Evolutionary conservation across 2,329 filamentous ascomycete species (phyloP).

Genomic region (Aspergillus melleus): DNA sequence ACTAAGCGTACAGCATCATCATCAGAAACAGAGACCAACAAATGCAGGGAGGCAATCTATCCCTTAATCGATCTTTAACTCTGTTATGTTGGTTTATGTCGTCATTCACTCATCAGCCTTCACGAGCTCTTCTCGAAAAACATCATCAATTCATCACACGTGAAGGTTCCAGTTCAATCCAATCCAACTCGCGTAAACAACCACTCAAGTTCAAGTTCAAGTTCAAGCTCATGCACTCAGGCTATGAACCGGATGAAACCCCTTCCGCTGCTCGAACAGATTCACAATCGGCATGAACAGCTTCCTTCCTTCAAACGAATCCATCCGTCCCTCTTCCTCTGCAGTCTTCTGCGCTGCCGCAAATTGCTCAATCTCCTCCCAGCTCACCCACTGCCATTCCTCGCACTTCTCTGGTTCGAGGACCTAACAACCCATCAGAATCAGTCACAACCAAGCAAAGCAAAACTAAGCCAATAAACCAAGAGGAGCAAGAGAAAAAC

Average conservation of each 20-base stretch:
- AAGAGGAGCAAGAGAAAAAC: not conserved
- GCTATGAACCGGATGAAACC: slow-evolving; percentile 5
- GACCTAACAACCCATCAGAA: slow-evolving; percentile 13
- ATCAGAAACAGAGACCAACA: too few species aligned
- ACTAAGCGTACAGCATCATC: too few species aligned
- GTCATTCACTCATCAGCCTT: not conserved
- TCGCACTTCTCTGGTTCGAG: slow-evolving; percentile 56
- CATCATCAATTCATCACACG: too few species aligned
- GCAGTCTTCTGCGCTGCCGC: slow-evolving; percentile 5
- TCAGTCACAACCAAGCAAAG: not conserved
- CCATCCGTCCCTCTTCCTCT: not conserved
- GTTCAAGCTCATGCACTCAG: not conserved
- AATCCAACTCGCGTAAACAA: too few species aligned
- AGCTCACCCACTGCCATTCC: slow-evolving; percentile 55
- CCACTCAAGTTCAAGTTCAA: too few species aligned
- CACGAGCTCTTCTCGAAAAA: not conserved
- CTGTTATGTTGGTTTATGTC: too few species aligned
- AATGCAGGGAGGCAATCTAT: too few species aligned
- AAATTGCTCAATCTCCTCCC: slow-evolving; percentile 43
- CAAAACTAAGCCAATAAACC: not conserved
- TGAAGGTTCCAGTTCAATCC: too few species aligned
- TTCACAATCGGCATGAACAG: slow-evolving; percentile 17
- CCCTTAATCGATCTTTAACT: too few species aligned
- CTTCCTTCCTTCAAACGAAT: not conserved
- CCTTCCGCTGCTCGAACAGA: slow-evolving; percentile 13